Percentiles rank a stretch among this genome's conserved stretches.
Evolutionary conservation across 225 moss, liverwort and hornwort species (phyloP).

Genomic region (Polytrichum formosum): DNA sequence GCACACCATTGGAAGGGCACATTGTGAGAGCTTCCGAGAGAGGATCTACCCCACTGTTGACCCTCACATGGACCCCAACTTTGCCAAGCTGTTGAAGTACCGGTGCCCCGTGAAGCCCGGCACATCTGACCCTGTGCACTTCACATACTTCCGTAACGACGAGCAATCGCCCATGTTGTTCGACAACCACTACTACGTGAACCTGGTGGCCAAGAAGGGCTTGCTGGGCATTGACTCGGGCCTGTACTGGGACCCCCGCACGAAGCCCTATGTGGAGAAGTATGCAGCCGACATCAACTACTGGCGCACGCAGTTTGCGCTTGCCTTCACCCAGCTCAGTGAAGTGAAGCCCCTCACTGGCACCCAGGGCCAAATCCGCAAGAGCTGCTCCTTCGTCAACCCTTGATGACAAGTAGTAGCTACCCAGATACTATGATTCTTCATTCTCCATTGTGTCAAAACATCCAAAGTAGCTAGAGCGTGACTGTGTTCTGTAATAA

Average conservation of each 20-base stretch:
- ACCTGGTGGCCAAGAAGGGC: conserved; percentile 41
- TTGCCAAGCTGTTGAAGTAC: conserved; percentile 22
- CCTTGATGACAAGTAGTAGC: background rate
- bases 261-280: conserved; percentile 34
- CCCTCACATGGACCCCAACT: conserved; percentile 27
- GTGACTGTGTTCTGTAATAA: no score
- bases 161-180: conserved; percentile 71
- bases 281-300: conserved; percentile 21
- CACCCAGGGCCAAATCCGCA: conserved; percentile 35
- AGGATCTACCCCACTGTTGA: conserved; percentile 50
- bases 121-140: conserved; percentile 17
- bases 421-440: no score
- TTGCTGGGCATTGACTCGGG: conserved; percentile 52
- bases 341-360: conserved; percentile 46
- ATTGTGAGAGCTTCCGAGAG: conserved; percentile 43
- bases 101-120: conserved; percentile 27
- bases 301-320: conserved; percentile 39
- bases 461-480: no score
- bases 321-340: conserved; percentile 36
- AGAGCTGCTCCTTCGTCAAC: conserved; percentile 33
- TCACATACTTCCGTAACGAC: conserved; percentile 63
- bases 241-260: conserved; percentile 36
- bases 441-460: no score
- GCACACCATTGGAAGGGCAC: conserved; percentile 60
- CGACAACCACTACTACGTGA: conserved; percentile 64